These are phyloP conservation scores for Ophiosphaerella herpotricha DNA, from an alignment of 2,329 filamentous ascomycete genomes.

Conservation along the genomic window DNA sequence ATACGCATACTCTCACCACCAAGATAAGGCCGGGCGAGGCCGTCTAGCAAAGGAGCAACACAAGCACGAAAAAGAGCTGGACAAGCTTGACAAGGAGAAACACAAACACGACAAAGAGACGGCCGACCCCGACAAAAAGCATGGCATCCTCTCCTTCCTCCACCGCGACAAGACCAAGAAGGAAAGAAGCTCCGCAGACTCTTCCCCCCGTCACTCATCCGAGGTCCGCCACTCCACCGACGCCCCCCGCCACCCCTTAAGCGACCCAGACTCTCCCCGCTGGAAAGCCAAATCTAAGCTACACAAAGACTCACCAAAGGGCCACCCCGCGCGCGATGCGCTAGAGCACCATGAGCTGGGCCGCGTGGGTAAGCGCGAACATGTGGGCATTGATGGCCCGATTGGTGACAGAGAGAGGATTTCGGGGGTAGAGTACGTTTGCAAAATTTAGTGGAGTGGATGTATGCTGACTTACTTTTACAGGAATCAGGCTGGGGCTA, in stretches of 20 bases:
- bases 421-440: slow-evolving; percentile 36
- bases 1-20: slow-evolving; percentile 35
- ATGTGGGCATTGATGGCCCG: slow-evolving; percentile 37
- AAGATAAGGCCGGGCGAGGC: slow-evolving; percentile 34
- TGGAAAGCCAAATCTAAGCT: slow-evolving; percentile 43
- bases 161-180: slow-evolving; percentile 50
- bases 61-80: slow-evolving; percentile 24
- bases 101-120: slow-evolving; percentile 33
- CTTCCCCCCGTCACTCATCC: slow-evolving; percentile 20
- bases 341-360: slow-evolving; percentile 23
- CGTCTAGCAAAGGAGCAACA: slow-evolving; percentile 29
- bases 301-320: slow-evolving; percentile 49
- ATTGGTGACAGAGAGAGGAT: slow-evolving; percentile 32
- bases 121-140: slow-evolving; percentile 43
- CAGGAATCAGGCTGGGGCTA: too few species aligned
- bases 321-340: slow-evolving; percentile 38
- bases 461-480: too few species aligned
- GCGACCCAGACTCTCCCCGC: slow-evolving; percentile 23
- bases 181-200: slow-evolving; percentile 21
- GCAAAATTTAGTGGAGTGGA: too few species aligned
- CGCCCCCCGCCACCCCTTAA: slow-evolving; percentile 24
- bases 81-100: slow-evolving; percentile 24
- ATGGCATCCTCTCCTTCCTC: slow-evolving; percentile 46
- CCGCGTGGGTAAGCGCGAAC: slow-evolving; percentile 27
- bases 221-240: slow-evolving; percentile 11